phyloP scores from a whole-genome alignment of 1,284 basidiomycete genomes.

The Malassezia nana region DNA sequence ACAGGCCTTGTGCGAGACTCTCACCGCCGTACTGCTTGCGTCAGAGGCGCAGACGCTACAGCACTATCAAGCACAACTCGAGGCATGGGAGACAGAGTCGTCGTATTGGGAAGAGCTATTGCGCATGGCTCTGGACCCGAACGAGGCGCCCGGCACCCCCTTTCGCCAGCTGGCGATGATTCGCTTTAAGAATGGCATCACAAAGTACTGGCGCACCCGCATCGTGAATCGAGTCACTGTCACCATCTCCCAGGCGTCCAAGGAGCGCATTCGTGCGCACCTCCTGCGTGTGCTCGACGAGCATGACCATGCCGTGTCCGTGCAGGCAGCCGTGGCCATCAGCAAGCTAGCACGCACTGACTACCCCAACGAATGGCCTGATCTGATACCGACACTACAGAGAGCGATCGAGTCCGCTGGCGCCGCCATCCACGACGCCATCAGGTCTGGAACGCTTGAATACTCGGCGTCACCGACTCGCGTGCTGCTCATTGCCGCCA shows the following conservation, averaged over 20 bases:
- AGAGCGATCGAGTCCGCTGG: constrained; percentile 22
- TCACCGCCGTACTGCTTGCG: background rate
- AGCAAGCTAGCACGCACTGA: constrained; percentile 39
- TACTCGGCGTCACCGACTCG: constrained; percentile 21
- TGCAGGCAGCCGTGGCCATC: constrained; percentile 40
- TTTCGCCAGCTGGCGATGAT: constrained; percentile 40
- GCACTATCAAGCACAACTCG: constrained; percentile 24
- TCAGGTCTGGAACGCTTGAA: constrained; percentile 18
- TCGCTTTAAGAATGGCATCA: constrained; percentile 46
- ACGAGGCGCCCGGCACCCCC: constrained; percentile 3
- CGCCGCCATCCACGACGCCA: constrained; percentile 14
- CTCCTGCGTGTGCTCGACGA: constrained; percentile 37
- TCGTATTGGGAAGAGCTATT: constrained; percentile 33
- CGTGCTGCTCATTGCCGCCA: constrained; percentile 33
- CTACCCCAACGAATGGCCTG: constrained; percentile 42
- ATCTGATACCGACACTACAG: constrained; percentile 31
- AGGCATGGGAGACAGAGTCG: constrained; percentile 31
- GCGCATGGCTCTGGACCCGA: constrained; percentile 29
- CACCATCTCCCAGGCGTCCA: constrained; percentile 30
- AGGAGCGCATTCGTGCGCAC: constrained; percentile 29
- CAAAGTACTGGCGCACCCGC: constrained; percentile 41
- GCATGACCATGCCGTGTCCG: constrained; percentile 31
- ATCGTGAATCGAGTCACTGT: constrained; percentile 31
- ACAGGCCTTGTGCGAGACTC: constrained; percentile 3
- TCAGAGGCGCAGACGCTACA: constrained; percentile 2